These are phyloP conservation scores for Leccinum imitatum DNA, from an alignment of 768 basidiomycete genomes.

Conservation along the genomic window DNA sequence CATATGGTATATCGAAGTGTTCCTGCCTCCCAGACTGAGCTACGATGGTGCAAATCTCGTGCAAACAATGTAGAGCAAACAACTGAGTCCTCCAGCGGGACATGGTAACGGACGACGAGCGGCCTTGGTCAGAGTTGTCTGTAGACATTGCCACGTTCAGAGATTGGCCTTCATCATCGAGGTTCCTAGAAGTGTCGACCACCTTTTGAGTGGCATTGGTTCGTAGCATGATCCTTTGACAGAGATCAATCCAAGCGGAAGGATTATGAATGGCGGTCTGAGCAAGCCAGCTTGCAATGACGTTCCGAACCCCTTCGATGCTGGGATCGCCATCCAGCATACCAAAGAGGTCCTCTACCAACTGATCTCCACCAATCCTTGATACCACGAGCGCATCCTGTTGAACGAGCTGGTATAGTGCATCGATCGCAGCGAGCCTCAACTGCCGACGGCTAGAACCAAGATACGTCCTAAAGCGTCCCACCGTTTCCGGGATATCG, in stretches of 20 bases:
- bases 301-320: constrained; percentile 89
- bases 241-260: constrained; percentile 97
- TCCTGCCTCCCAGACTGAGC: constrained; percentile 71
- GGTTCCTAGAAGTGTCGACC: constrained; percentile 55
- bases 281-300: constrained; percentile 91
- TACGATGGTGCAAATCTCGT: constrained; percentile 81
- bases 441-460: constrained; percentile 79
- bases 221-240: constrained; percentile 94
- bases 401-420: constrained; percentile 95
- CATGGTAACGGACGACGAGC: constrained; percentile 45
- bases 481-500: constrained; percentile 76
- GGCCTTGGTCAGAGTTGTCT: constrained; percentile 30
- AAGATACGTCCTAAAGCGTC: constrained; percentile 75
- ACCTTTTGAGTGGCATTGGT: constrained; percentile 84
- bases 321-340: constrained; percentile 94
- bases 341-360: constrained; percentile 93
- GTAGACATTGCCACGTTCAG: constrained; percentile 59
- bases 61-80: constrained; percentile 90
- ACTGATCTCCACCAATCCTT: constrained; percentile 86
- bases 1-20: constrained; percentile 78
- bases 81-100: constrained; percentile 96
- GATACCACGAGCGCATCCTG: constrained; percentile 91
- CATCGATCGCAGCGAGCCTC: constrained; percentile 93
- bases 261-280: constrained; percentile 94
- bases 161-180: constrained; percentile 94